Evolutionary conservation across 2,329 filamentous ascomycete genomes (phyloP), one percentile per base, ranked within the genome.

Genomic region (Helotiales sp.): DNA sequence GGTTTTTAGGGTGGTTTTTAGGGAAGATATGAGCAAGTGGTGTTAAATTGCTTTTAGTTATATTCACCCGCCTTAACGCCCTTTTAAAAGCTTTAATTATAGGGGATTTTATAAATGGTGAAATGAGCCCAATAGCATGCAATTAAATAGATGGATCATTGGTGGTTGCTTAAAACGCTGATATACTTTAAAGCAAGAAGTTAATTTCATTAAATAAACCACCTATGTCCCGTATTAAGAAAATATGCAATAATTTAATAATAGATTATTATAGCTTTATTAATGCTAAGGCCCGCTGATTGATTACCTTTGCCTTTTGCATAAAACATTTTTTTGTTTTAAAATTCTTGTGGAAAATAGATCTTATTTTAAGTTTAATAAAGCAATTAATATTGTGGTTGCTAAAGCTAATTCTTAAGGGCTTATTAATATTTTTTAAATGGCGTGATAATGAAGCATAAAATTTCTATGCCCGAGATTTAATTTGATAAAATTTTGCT

Each of bases 401-500:
- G 34, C 43, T 49, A 3, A 66, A 54, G 20, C 47, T 22, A 66
- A 57, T 45, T 6, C 34, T 50, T 10, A 66, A 57, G 22, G 45
- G 64, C 28, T 32, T 22, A 28, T 55, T 22, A 61, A 66, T 47
- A n/a, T n/a, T 66, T 61, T 20, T 17, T 24, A 66, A 17, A 24
- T n/a, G n/a, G 17, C 26, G 22, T 37, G 26, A 62, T 62, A 40
- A 61, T 1, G 22, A n/a, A 62, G 30, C 24, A 57, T 2, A n/a
- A 62, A 66, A 66, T 61, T 66, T 34, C 34, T 40, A 66, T 15
- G 4, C 57, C 32, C 26, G 20, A 55, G 58, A 66, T 37, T 22
- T 22, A 66, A 66, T 66, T 34, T 17, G 3, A 17, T 66, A 66
- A 28, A 66, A 66, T 24, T 66, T n/a, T 55, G 15, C 58, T 66